Conservation (phyloP, 139 green algal genomes). For the Auxenochlorella pyrenoidosa region DNA sequence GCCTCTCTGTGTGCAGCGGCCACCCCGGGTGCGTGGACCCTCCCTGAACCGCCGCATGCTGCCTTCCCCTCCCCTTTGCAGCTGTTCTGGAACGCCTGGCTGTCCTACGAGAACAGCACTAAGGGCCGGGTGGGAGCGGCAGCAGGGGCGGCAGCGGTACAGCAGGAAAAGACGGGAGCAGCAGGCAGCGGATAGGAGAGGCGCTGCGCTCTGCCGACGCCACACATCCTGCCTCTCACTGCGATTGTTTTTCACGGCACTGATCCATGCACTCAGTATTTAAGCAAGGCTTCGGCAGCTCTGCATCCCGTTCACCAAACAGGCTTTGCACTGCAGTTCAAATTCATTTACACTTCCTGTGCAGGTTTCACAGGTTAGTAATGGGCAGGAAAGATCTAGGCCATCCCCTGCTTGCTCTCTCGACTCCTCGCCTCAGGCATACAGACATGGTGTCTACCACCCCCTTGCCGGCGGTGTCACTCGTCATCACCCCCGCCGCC, state of each 20-base stretch:
- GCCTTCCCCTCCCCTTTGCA: slow-evolving; percentile 1
- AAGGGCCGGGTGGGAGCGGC: neutral
- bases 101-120: slow-evolving; percentile 39
- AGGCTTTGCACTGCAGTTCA: too few species aligned
- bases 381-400: too few species aligned
- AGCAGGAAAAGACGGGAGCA: too few species aligned
- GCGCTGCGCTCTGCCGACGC: neutral
- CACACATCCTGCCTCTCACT: too few species aligned
- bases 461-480: neutral
- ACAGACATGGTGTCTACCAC: too few species aligned
- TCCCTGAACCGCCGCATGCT: too few species aligned
- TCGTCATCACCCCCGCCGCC: slow-evolving; percentile 41
- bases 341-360: too few species aligned
- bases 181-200: neutral
- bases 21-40: too few species aligned
- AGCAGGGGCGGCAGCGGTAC: neutral
- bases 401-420: too few species aligned
- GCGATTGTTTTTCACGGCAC: neutral
- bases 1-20: too few species aligned
- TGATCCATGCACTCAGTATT: neutral
- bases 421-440: too few species aligned
- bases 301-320: neutral
- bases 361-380: too few species aligned
- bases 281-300: neutral
- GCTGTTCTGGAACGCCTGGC: slow-evolving; percentile 67